Evolutionary conservation across 2,329 filamentous ascomycete species (phyloP).

Genomic region (Xylaria polymorpha): DNA sequence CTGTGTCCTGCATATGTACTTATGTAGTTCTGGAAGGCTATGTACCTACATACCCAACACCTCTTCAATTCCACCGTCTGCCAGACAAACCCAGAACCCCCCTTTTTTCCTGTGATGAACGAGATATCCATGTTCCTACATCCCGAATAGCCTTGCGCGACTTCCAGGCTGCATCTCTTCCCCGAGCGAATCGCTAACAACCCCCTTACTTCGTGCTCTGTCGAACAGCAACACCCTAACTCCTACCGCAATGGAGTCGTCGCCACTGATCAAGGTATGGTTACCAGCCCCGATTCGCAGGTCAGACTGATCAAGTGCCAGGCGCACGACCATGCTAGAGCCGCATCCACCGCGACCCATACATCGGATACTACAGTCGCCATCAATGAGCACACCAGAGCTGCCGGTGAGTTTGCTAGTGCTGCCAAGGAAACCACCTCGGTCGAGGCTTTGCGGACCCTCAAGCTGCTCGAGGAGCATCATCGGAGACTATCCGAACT

Average conservation of each 20-base stretch:
- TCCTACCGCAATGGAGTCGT: slow-evolving; percentile 70
- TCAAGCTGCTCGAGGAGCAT: slow-evolving; percentile 87
- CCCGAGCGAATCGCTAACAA: background rate
- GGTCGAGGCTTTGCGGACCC: slow-evolving; percentile 81
- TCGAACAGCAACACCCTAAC: slow-evolving; percentile 8
- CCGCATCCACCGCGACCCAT: slow-evolving; percentile 80
- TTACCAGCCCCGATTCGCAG: slow-evolving; percentile 2
- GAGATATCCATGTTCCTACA: slow-evolving; percentile 12
- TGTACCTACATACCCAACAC: slow-evolving; percentile 11
- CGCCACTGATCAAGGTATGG: slow-evolving; percentile 73
- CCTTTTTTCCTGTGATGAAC: background rate
- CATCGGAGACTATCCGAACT: slow-evolving; percentile 86
- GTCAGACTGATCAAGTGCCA: slow-evolving; percentile 51
- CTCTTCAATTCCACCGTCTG: slow-evolving; percentile 6
- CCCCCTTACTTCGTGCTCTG: slow-evolving; percentile 2
- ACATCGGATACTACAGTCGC: slow-evolving; percentile 82
- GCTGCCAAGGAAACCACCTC: slow-evolving; percentile 78
- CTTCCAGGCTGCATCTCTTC: background rate
- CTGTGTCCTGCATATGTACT: background rate
- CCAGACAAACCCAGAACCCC: background rate
- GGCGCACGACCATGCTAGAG: slow-evolving; percentile 90
- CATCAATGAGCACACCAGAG: slow-evolving; percentile 86
- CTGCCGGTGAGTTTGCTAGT: slow-evolving; percentile 87
- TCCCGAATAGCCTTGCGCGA: background rate
- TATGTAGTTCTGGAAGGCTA: background rate